phyloP scores from a whole-genome alignment of 2,329 filamentous ascomycete genomes.

The Capronia coronata region DNA sequence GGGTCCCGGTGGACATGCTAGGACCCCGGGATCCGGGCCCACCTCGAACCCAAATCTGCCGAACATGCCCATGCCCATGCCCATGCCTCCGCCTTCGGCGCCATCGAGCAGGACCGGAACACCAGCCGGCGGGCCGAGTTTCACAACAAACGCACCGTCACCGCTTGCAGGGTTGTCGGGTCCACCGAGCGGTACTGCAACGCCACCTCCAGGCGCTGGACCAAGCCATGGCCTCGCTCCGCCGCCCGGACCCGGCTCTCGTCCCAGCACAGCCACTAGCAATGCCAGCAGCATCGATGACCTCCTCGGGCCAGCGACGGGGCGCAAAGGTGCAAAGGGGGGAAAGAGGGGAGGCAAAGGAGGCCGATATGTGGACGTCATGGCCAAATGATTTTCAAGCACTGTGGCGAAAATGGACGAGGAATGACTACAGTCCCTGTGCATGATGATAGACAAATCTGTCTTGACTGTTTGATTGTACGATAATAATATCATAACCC shows the following conservation, averaged over 20 bases:
- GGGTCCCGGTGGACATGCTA: constrained; percentile 10
- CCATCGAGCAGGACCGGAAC: constrained; percentile 23
- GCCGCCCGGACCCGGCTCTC: constrained; percentile 52
- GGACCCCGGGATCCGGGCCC: constrained; percentile 6
- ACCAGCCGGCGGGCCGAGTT: constrained; percentile 15
- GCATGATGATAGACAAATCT: background rate
- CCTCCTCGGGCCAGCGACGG: constrained; percentile 69
- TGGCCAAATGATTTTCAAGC: constrained; percentile 55
- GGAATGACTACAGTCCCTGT: background rate
- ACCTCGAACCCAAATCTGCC: constrained; percentile 13
- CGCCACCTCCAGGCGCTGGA: constrained; percentile 23
- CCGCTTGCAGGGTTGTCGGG: constrained; percentile 28
- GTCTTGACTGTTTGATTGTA: constrained; percentile 1
- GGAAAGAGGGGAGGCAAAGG: constrained; percentile 58
- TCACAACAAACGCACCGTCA: constrained; percentile 7
- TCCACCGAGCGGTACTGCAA: constrained; percentile 29
- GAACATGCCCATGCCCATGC: constrained; percentile 13
- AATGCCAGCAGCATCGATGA: constrained; percentile 95
- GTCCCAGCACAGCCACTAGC: constrained; percentile 75
- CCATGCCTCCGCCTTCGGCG: constrained; percentile 14
- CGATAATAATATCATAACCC: background rate
- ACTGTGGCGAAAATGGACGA: background rate
- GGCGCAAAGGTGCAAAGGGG: constrained; percentile 51
- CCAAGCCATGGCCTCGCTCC: constrained; percentile 34
- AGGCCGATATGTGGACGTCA: constrained; percentile 93